Conservation (phyloP, 352 stramenopile genomes). For the Blastocystis sp. region DNA sequence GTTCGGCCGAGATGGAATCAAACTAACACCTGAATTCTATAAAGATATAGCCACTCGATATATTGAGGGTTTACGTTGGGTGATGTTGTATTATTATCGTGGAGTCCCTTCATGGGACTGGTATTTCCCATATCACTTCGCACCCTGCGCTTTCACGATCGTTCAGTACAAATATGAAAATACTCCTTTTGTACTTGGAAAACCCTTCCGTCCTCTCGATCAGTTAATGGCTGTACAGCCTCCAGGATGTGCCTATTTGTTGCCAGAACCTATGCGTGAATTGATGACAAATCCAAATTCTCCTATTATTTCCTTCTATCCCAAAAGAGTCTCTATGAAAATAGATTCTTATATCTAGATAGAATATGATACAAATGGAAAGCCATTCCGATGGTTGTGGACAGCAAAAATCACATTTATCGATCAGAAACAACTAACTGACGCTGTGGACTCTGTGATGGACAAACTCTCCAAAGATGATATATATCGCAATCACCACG, state of each 20-base stretch:
- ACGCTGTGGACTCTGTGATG: constrained; percentile 31
- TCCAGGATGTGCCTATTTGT: constrained; percentile 85
- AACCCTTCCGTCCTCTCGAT: constrained; percentile 90
- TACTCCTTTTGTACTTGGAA: constrained; percentile 81
- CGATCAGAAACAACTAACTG: constrained; percentile 85
- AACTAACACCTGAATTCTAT: constrained; percentile 24
- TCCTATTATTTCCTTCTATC: constrained; percentile 92
- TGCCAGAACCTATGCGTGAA: constrained; percentile 86
- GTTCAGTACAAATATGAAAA: constrained; percentile 74
- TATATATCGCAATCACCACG: constrained; percentile 13
- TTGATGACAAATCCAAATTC: constrained; percentile 91
- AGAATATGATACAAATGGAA: constrained; percentile 94
- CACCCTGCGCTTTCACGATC: constrained; percentile 95
- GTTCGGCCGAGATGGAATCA: constrained; percentile 20
- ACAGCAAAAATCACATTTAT: constrained; percentile 97
- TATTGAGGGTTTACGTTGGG: constrained; percentile 95
- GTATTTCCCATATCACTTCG: constrained; percentile 99
- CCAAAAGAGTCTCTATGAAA: constrained; percentile 61
- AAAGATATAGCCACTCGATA: constrained; percentile 74
- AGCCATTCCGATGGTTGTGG: constrained; percentile 96
- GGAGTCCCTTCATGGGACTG: constrained; percentile 93
- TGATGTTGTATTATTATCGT: constrained; percentile 99
- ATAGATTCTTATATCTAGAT: constrained; percentile 76
- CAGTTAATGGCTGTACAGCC: constrained; percentile 80
- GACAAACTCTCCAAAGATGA: constrained; percentile 5